Evolutionary conservation across 352 stramenopile species (phyloP), one percentile per base, ranked within the genome.

Genomic region (Pythium biforme): DNA sequence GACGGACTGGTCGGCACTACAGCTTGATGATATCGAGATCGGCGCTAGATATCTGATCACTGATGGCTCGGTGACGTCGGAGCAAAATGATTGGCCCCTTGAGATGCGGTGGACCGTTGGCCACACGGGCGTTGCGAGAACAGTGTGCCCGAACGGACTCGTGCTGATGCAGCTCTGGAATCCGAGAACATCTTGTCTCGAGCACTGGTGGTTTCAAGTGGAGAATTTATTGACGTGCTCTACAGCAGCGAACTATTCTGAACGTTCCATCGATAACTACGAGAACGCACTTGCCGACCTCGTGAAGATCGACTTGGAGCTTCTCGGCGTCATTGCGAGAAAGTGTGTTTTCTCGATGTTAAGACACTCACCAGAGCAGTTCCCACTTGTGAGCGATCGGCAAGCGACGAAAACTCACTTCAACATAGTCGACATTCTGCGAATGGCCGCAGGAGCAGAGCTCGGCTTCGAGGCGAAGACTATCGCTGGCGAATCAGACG

Each of bases 141-240:
- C 81, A 4, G 66, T 90, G 5, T 74, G 80, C 59, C 76, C 81
- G 14, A 76, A 63, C 7, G 74, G 75, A 15, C 83, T 88, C 62
- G 75, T 89, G 6, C 55, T 92, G 22, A 70, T 92, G 62, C 79
- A 92, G 47, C 51, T 92, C 2, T 29, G 70, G 22, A 90, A 92
- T 46, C 77, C 79, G 2, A 47, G 51, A 22, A 80, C 75, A 11
- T 73, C 77, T 1, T 48, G 58, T 23, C 66, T 83, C 17, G 79
- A 92, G 49, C 73, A 83, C 34, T 92, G 81, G 79, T 92, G 83
- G 83, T 89, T 83, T 33, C 75, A 77, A 57, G 81, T 90, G 14
- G 77, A 90, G 19, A 77, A 59, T 29, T 48, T 90, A 20, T 70
- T 67, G 27, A 20, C 48, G 15, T 45, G 60, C 54, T 26, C 62